Evolutionary conservation across 768 basidiomycete genomes (phyloP).

Genomic region (Pleurotus eryngii): DNA sequence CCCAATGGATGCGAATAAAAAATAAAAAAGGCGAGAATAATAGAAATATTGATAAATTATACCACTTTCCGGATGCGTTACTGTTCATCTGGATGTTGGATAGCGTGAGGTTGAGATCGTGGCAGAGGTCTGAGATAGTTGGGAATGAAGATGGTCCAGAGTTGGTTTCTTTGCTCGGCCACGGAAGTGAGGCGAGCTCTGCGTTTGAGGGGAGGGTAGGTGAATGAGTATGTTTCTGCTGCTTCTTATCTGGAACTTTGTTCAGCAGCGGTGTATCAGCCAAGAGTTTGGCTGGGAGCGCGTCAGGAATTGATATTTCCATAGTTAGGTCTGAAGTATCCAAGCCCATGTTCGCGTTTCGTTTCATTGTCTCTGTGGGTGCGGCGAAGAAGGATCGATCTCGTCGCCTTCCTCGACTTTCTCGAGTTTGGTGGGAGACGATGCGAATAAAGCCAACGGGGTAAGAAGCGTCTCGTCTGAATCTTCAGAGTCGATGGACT

Average conservation of each 20-base stretch:
- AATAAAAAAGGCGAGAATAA: not conserved
- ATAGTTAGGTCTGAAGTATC: not conserved
- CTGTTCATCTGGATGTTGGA: no score
- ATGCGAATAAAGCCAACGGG: not conserved
- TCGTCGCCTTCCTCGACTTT: not conserved
- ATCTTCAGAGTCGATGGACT: not conserved
- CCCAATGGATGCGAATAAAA: not conserved
- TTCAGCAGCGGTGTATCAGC: no score
- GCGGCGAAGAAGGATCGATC: not conserved
- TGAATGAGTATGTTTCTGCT: no score
- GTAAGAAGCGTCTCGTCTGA: not conserved
- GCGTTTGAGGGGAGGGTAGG: no score
- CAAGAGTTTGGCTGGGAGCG: no score
- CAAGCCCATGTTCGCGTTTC: not conserved
- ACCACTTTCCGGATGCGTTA: not conserved
- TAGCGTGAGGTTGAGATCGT: no score
- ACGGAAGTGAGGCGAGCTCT: no score
- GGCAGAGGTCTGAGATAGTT: not conserved
- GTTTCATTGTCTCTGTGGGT: not conserved
- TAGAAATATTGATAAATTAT: not conserved
- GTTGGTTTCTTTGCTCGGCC: no score
- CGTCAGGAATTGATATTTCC: no score
- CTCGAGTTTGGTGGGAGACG: not conserved
- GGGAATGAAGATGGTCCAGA: not conserved
- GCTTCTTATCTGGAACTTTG: no score